These are phyloP conservation scores for Microbotryomycetes sp. DNA, from an alignment of 1,284 basidiomycete genomes.

Conservation along the genomic window DNA sequence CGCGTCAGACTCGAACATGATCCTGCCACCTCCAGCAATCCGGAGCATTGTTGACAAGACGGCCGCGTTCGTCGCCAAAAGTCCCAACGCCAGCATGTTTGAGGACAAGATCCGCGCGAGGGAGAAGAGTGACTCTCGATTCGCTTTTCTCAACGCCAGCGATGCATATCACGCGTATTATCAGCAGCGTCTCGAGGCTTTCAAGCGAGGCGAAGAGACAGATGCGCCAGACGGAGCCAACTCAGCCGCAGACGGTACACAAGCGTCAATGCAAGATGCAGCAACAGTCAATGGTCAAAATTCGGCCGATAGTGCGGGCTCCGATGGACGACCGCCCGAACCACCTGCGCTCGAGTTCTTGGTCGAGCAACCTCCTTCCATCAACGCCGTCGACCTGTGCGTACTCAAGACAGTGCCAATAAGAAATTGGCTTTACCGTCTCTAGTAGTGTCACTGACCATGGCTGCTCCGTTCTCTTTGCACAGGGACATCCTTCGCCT, in stretches of 20 bases:
- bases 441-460: constrained; percentile 31
- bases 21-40: constrained; percentile 45
- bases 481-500: constrained; percentile 49
- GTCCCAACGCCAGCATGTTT: constrained; percentile 77
- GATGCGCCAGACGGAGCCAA: constrained; percentile 20
- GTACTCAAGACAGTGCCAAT: constrained; percentile 41
- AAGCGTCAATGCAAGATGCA: constrained; percentile 1
- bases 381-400: constrained; percentile 83
- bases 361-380: constrained; percentile 71
- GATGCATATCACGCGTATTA: constrained; percentile 98
- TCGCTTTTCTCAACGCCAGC: constrained; percentile 82
- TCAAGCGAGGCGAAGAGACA: constrained; percentile 57
- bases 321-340: constrained; percentile 54
- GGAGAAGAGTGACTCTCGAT: constrained; percentile 89
- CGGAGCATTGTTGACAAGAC: constrained; percentile 93
- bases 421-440: constrained; percentile 4
- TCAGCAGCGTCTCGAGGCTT: constrained; percentile 73
- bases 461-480: constrained; percentile 4
- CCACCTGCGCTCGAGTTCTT: constrained; percentile 70
- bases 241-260: constrained; percentile 38
- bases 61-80: constrained; percentile 84
- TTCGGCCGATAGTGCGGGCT: constrained; percentile 42
- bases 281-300: too few relatives aligned
- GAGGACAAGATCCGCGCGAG: constrained; percentile 93
- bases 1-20: constrained; percentile 28